Evolutionary conservation across 208 protist genomes (phyloP).

Genomic region (Phytomonas francai): DNA sequence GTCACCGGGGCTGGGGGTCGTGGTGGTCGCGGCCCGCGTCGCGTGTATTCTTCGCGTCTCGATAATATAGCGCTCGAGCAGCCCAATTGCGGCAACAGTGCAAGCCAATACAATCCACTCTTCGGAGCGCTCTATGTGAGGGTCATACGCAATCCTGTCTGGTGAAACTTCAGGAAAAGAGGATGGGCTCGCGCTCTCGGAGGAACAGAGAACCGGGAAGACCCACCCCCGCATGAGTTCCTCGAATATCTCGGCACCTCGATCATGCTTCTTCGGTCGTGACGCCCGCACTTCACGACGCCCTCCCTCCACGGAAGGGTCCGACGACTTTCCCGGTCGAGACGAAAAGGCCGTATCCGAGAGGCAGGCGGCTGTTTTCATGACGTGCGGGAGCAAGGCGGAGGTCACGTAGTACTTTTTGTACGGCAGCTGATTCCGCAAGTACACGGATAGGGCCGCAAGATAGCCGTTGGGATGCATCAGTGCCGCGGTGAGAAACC

Average conservation of each 20-base stretch:
- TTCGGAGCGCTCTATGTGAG: background rate
- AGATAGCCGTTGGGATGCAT: constrained; percentile 15
- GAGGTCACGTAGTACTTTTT: constrained; percentile 32
- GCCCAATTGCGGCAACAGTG: background rate
- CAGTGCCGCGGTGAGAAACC: constrained; percentile 13
- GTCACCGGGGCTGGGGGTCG: too few relatives aligned
- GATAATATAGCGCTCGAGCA: background rate
- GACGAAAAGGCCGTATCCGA: background rate
- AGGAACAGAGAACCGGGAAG: constrained; percentile 18
- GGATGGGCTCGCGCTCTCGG: too few relatives aligned
- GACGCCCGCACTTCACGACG: background rate
- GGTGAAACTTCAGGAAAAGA: background rate
- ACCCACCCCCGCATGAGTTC: constrained; percentile 16
- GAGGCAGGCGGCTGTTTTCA: constrained; percentile 27
- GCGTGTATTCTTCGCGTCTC: background rate
- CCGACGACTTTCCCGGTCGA: background rate
- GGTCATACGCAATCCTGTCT: background rate
- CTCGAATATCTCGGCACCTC: constrained; percentile 11
- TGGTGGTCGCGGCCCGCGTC: background rate
- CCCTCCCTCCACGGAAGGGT: background rate
- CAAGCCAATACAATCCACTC: background rate
- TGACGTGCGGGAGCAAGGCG: constrained; percentile 33
- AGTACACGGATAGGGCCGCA: constrained; percentile 12
- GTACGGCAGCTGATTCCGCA: constrained; percentile 14
- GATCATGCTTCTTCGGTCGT: background rate